A percentile compares a stretch with the other conserved stretches of the same genome.
Conservation (phyloP, 345 rosid species). For the Streptanthus diversifolius region DNA sequence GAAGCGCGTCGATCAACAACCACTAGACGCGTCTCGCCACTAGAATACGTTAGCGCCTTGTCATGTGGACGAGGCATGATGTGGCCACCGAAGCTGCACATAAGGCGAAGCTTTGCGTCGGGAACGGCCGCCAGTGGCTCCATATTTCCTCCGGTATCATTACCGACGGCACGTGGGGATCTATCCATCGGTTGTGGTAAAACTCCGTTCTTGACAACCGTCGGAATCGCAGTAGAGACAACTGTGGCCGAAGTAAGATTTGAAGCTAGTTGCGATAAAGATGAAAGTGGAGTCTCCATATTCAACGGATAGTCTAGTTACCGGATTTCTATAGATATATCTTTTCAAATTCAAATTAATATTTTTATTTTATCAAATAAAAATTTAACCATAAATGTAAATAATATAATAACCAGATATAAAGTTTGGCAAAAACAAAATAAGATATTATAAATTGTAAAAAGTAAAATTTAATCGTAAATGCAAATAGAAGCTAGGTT, state of each 20-base stretch:
- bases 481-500: too few species aligned
- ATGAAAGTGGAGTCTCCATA: conserved; percentile 35
- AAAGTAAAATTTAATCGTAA: too few species aligned
- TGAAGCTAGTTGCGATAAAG: conserved; percentile 26
- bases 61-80: conserved; percentile 93
- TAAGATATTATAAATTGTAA: too few species aligned
- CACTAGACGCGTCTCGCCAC: conserved; percentile 68
- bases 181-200: conserved; percentile 39
- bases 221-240: conserved; percentile 24
- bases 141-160: conserved; percentile 30
- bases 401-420: neutral
- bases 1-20: conserved; percentile 64
- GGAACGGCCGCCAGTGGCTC: conserved; percentile 58
- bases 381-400: neutral
- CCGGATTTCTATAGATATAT: too few species aligned
- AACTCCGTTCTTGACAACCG: conserved; percentile 32
- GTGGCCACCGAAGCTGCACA: conserved; percentile 89
- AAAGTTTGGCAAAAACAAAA: too few species aligned
- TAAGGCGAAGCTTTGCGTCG: conserved; percentile 66
- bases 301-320: conserved; percentile 7
- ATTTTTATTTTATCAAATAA: neutral
- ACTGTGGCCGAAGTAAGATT: conserved; percentile 12
- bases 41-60: conserved; percentile 66
- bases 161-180: conserved; percentile 47
- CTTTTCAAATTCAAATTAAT: neutral